Evolutionary conservation across 2,329 filamentous ascomycete species (phyloP).

Genomic region (Talaromyces sp.): DNA sequence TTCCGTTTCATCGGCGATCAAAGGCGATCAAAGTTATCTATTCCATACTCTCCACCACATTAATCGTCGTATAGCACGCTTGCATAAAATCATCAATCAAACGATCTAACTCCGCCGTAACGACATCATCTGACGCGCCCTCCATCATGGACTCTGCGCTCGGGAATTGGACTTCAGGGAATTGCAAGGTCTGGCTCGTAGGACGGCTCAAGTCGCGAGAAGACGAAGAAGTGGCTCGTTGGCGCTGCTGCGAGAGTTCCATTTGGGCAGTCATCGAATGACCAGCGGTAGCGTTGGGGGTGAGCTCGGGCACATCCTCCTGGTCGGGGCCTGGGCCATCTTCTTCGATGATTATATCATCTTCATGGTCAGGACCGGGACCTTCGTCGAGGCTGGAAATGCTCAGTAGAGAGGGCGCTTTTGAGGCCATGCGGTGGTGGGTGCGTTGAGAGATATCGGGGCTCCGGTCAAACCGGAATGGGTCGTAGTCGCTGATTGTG

Average conservation of each 20-base stretch:
- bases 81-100: constrained; percentile 28
- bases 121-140: constrained; percentile 34
- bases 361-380: constrained; percentile 54
- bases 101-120: constrained; percentile 41
- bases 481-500: constrained; percentile 40
- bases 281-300: constrained; percentile 5
- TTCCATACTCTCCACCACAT: constrained; percentile 15
- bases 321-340: constrained; percentile 15
- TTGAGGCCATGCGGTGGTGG: constrained; percentile 45
- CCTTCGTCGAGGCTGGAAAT: constrained; percentile 44
- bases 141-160: constrained; percentile 38
- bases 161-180: constrained; percentile 40
- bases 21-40: background rate
- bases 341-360: constrained; percentile 20
- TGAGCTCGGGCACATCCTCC: constrained; percentile 14
- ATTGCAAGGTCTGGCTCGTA: constrained; percentile 25
- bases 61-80: constrained; percentile 17
- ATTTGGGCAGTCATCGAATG: constrained; percentile 13
- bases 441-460: constrained; percentile 14
- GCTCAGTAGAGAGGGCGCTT: constrained; percentile 46
- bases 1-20: background rate
- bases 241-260: background rate
- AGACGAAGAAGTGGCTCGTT: background rate
- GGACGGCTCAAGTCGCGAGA: constrained; percentile 9
- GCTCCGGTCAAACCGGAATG: constrained; percentile 41